Conservation (phyloP, 257 asterid genomes). For the Solanum peruvianum region DNA sequence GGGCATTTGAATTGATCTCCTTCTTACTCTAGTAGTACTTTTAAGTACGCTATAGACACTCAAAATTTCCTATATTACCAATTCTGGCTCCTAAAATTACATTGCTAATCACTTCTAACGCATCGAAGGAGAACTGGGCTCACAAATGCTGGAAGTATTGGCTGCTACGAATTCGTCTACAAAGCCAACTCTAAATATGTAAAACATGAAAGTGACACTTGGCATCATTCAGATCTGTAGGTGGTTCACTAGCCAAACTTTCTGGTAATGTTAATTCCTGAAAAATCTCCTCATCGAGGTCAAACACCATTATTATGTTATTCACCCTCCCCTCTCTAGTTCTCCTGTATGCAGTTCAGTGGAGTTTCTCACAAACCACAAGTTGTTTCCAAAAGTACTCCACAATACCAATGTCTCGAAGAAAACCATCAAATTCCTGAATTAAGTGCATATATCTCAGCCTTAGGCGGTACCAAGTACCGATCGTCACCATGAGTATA, state of each 20-base stretch:
- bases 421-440: background rate
- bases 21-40: background rate
- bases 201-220: background rate
- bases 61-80: background rate
- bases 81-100: background rate
- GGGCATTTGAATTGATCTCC: background rate
- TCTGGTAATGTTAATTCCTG: background rate
- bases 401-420: background rate
- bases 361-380: background rate
- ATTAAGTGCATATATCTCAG: background rate
- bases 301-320: conserved; percentile 6
- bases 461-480: background rate
- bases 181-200: background rate
- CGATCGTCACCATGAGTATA: background rate
- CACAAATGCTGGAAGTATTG: background rate
- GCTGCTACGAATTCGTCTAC: background rate
- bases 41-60: background rate
- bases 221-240: background rate
- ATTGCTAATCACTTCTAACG: background rate
- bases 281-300: background rate
- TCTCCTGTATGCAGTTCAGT: background rate
- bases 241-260: background rate
- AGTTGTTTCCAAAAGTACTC: conserved; percentile 5
- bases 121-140: background rate
- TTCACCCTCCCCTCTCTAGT: background rate